A percentile compares a stretch with the other conserved stretches of the same genome.
Evolutionary conservation across 2,329 filamentous ascomycete genomes (phyloP).

Genomic region (Microsporum canis): DNA sequence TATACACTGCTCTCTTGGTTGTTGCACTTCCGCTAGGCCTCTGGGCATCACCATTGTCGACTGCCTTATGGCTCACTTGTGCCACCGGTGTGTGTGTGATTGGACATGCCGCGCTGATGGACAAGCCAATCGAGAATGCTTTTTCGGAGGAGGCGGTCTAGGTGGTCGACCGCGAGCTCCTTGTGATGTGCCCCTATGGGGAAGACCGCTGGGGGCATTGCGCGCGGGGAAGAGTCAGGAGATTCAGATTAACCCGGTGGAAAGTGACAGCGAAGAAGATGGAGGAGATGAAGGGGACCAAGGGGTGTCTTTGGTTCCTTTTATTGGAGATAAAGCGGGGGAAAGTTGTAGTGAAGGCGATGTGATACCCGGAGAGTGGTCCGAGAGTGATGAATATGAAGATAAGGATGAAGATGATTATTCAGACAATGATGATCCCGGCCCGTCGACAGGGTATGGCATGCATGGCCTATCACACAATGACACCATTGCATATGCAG

Average conservation of each 20-base stretch:
- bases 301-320: conserved; percentile 11
- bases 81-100: conserved; percentile 88
- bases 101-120: conserved; percentile 89
- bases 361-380: background rate
- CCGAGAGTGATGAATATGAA: background rate
- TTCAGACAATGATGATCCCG: conserved; percentile 33
- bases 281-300: conserved; percentile 40
- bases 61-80: conserved; percentile 89
- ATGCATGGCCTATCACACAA: conserved; percentile 28
- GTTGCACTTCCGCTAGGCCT: conserved; percentile 76
- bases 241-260: conserved; percentile 49
- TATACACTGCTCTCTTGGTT: conserved; percentile 79
- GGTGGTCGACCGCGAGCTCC: conserved; percentile 99
- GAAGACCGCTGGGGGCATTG: conserved; percentile 91
- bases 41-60: conserved; percentile 71
- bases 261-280: conserved; percentile 46
- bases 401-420: background rate
- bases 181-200: conserved; percentile 79
- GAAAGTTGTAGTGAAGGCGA: background rate
- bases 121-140: conserved; percentile 99
- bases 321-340: background rate
- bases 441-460: conserved; percentile 43
- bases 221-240: conserved; percentile 51
- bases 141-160: conserved; percentile 99
- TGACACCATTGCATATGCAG: conserved; percentile 34